Conservation (phyloP, 2,329 filamentous ascomycete species). For the Helicocarpus griseus region DNA sequence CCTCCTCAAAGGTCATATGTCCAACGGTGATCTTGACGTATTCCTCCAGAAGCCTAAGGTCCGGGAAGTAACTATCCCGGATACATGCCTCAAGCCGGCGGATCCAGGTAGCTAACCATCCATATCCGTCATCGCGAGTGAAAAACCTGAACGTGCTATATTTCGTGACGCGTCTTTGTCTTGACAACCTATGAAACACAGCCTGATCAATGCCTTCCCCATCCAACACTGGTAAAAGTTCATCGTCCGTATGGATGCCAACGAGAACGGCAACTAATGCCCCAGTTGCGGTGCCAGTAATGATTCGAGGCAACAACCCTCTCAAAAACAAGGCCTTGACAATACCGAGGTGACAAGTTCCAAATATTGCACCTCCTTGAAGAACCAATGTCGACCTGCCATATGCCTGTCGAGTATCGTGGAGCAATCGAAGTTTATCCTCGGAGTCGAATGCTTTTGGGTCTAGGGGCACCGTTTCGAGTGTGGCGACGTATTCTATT, state of each 20-base stretch:
- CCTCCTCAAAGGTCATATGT: slow-evolving; percentile 86
- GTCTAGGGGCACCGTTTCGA: slow-evolving; percentile 49
- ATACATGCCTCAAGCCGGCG: slow-evolving; percentile 61
- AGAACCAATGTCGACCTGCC: slow-evolving; percentile 76
- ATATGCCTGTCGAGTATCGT: slow-evolving; percentile 80
- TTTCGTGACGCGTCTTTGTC: slow-evolving; percentile 7
- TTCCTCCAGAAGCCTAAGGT: slow-evolving; percentile 70
- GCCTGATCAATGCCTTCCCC: slow-evolving; percentile 74
- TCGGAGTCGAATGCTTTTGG: slow-evolving; percentile 54
- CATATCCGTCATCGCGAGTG: slow-evolving; percentile 19
- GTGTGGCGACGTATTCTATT: slow-evolving; percentile 62
- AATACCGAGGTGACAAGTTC: slow-evolving; percentile 80
- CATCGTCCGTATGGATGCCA: slow-evolving; percentile 76
- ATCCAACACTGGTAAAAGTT: slow-evolving; percentile 65
- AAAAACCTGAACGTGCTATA: slow-evolving; percentile 21
- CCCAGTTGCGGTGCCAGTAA: slow-evolving; percentile 83
- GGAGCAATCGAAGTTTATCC: slow-evolving; percentile 74
- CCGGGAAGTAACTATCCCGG: slow-evolving; percentile 71
- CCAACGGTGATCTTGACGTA: slow-evolving; percentile 79
- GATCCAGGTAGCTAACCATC: slow-evolving; percentile 49
- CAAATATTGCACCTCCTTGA: slow-evolving; percentile 86
- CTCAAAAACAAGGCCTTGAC: slow-evolving; percentile 77
- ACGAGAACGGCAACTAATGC: slow-evolving; percentile 83
- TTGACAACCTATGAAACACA: slow-evolving; percentile 53
- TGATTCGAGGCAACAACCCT: slow-evolving; percentile 75